A percentile compares a stretch with the other conserved stretches of the same genome.
These are phyloP conservation scores for Prunus yedoensis DNA, from an alignment of 331 rosid genomes.

Conservation along the genomic window DNA sequence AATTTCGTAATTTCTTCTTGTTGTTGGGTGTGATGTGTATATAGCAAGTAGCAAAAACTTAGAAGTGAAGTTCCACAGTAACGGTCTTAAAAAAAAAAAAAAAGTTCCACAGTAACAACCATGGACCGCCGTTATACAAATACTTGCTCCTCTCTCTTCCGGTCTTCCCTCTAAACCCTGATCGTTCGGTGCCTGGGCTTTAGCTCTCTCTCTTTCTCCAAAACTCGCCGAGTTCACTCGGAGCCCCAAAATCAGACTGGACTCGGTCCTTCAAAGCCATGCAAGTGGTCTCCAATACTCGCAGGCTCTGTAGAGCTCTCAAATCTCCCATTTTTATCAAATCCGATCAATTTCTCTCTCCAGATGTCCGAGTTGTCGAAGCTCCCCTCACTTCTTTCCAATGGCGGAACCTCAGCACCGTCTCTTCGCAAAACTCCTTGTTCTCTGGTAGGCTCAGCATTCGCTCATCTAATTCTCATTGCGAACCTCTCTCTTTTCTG, in stretches of 20 bases:
- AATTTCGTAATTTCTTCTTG: background rate
- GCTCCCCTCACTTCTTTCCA: conserved; percentile 28
- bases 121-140: conserved; percentile 19
- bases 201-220: conserved; percentile 14
- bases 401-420: conserved; percentile 32
- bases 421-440: conserved; percentile 22
- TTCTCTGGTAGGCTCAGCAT: conserved; percentile 25
- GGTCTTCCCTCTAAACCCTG: conserved; percentile 54
- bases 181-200: conserved; percentile 12
- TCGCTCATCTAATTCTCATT: background rate
- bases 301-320: conserved; percentile 50
- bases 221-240: conserved; percentile 43
- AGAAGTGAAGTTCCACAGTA: conserved; percentile 29
- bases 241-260: conserved; percentile 13
- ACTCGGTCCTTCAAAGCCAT: conserved; percentile 43
- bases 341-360: conserved; percentile 37
- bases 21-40: background rate
- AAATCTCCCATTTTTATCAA: conserved; percentile 39
- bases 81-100: background rate
- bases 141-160: background rate
- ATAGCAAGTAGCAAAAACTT: background rate
- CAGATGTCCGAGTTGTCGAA: conserved; percentile 32
- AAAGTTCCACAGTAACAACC: conserved; percentile 24
- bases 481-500: background rate
- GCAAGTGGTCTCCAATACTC: conserved; percentile 62